Conservation (phyloP, 2,329 filamentous ascomycete genomes). For the Cladobotryum protrusum region DNA sequence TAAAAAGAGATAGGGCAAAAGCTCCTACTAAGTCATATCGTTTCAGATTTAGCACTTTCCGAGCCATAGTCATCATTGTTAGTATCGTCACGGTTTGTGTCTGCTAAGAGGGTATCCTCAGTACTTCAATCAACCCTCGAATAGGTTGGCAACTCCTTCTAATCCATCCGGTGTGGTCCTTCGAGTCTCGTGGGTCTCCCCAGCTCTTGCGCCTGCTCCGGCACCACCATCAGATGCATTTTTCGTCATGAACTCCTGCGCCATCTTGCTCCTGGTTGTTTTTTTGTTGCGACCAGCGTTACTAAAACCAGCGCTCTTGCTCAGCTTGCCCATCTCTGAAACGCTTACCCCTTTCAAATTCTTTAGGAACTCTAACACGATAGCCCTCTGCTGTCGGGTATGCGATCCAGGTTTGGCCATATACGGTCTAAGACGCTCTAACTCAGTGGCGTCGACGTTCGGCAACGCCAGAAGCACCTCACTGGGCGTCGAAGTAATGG, state of each 20-base stretch:
- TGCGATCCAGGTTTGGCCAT: constrained; percentile 53
- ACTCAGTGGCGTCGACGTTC: constrained; percentile 61
- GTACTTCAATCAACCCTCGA: constrained; percentile 15
- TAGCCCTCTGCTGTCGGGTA: constrained; percentile 69
- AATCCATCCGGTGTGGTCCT: constrained; percentile 42
- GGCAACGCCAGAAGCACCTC: constrained; percentile 75
- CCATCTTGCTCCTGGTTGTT: constrained; percentile 43
- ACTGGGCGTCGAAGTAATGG: constrained; percentile 62
- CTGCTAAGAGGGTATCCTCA: not conserved
- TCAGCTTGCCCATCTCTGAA: constrained; percentile 84
- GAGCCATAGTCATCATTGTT: not conserved
- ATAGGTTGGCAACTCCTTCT: constrained; percentile 51
- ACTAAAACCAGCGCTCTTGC: constrained; percentile 41
- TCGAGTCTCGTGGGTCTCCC: constrained; percentile 16
- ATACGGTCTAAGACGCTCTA: constrained; percentile 58
- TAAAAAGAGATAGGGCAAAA: no score
- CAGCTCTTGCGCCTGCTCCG: not conserved
- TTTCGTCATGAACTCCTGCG: constrained; percentile 58
- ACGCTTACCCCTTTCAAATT: constrained; percentile 86
- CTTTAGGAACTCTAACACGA: constrained; percentile 79
- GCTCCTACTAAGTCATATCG: no score
- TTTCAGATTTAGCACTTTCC: not conserved
- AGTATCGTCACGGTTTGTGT: not conserved
- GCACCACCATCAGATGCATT: constrained; percentile 20
- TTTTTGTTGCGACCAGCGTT: constrained; percentile 21